phyloP scores from a whole-genome alignment of 805 yeast species.

The Metschnikowia lochheadii region DNA sequence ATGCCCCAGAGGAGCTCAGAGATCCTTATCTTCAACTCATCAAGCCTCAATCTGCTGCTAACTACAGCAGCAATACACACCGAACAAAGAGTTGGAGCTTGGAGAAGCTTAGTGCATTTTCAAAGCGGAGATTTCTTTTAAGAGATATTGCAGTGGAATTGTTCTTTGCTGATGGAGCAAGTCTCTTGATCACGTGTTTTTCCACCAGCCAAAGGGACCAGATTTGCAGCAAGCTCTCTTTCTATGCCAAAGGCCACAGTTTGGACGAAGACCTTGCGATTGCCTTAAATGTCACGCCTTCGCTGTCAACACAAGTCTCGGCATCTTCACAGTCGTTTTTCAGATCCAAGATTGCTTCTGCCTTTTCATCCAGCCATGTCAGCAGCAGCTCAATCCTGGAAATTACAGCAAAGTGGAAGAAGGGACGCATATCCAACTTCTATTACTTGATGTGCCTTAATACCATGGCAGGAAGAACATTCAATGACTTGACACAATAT shows the following conservation, averaged over 20 bases:
- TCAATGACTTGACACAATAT: slow-evolving; percentile 84
- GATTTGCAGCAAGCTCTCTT: slow-evolving; percentile 46
- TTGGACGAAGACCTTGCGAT: slow-evolving; percentile 53
- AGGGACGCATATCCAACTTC: slow-evolving; percentile 78
- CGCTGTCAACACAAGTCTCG: slow-evolving; percentile 12
- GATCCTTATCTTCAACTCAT: slow-evolving; percentile 70
- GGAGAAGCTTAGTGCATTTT: slow-evolving; percentile 54
- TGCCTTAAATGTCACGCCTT: slow-evolving; percentile 49
- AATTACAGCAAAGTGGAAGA: slow-evolving; percentile 68
- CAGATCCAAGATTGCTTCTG: slow-evolving; percentile 29
- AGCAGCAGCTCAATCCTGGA: slow-evolving; percentile 14
- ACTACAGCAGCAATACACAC: slow-evolving; percentile 33
- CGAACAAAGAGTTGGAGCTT: slow-evolving; percentile 58
- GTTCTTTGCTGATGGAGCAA: slow-evolving; percentile 69
- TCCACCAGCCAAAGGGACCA: slow-evolving; percentile 51
- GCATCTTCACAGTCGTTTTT: slow-evolving; percentile 17
- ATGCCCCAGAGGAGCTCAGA: slow-evolving; percentile 56
- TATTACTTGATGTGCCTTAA: slow-evolving; percentile 76
- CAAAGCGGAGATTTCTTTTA: slow-evolving; percentile 70
- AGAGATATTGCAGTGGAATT: slow-evolving; percentile 80
- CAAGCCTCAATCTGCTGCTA: slow-evolving; percentile 39
- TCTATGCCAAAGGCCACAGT: slow-evolving; percentile 46
- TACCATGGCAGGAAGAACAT: slow-evolving; percentile 83
- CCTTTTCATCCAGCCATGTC: slow-evolving; percentile 32
- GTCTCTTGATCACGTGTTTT: slow-evolving; percentile 64